Base-by-base conservation (phyloP, 192 early-diverging fungal genomes). In the Kappamyces sp. region DNA sequence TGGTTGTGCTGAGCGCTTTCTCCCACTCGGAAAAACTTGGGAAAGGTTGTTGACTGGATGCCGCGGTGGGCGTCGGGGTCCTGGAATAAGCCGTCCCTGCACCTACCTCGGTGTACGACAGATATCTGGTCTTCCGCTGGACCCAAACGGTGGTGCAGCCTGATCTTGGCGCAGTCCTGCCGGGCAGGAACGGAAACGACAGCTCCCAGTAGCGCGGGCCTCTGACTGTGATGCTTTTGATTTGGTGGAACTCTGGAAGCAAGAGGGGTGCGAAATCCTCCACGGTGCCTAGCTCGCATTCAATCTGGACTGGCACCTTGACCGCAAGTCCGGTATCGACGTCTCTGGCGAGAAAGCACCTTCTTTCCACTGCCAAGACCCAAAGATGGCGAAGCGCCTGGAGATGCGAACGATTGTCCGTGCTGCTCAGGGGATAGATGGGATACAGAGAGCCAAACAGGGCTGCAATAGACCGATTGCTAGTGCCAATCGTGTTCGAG, bases 301-400 rank as follows among this genome's bases (percentile, higher is more conserved):
- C 60, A 32, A 75, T 53, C 53, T 45, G 48, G n/a, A 90, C 52
- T 1, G 88, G 85, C 0, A 87, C 66, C 5, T 66, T 64, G 49
- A 78, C 84, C 2, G 71, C 70, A 22, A 66, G 58, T 2, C 74
- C 59, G 1, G 72, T 84, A 9, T 73, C 72, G 8, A 77, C 76
- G 51, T 93, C 86, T n/a, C 84, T 62, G 0, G 86, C 70, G 39
- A 88, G 73, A 8, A 93, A 65, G 60, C 83, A 87, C 42, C 89
- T 65, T 6, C 62, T 64, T 30, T 88, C 87, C 1, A 84, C 70
- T 4, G 89, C 88, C 32, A 93, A 58, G 6, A 78, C 81, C 91
- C 91, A 93, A 38, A 93, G 55, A 66, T 91, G 87, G 33, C 91
- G 68, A 47, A 89, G 74, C n/a, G 71, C 62, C 67, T 91, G 89